Percentiles rank a stretch among this genome's conserved stretches.
Conservation (phyloP, 2,329 filamentous ascomycete species). For the Rutstroemia sp. region DNA sequence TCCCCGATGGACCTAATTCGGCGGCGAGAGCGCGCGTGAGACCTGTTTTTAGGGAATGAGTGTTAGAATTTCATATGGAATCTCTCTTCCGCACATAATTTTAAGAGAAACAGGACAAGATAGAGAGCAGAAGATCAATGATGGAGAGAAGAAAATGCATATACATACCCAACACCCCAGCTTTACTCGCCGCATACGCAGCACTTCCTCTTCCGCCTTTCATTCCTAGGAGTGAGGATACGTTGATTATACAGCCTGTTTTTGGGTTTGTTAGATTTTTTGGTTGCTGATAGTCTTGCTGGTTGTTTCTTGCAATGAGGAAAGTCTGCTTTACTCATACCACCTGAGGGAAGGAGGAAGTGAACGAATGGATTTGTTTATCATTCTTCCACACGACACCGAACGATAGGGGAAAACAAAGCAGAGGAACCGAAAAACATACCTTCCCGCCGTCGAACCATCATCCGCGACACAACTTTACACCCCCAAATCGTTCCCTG, state of each 20-base stretch:
- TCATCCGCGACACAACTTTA: conserved; percentile 40
- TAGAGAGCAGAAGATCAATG: background rate
- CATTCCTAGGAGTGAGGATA: conserved; percentile 67
- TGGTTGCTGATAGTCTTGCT: background rate
- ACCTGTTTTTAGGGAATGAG: conserved; percentile 44
- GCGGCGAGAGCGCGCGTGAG: conserved; percentile 60
- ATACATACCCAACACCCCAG: conserved; percentile 60
- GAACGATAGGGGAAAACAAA: background rate
- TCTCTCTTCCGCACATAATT: too few species aligned
- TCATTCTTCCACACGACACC: too few species aligned
- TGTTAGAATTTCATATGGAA: too few species aligned
- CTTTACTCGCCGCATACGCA: conserved; percentile 73
- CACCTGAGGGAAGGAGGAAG: too few species aligned
- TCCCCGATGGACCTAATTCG: conserved; percentile 51
- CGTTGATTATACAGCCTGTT: conserved; percentile 67
- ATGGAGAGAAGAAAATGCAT: background rate
- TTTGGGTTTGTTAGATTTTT: background rate
- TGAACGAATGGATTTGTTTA: background rate
- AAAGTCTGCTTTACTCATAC: too few species aligned
- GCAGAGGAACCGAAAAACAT: background rate
- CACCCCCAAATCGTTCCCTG: conserved; percentile 56
- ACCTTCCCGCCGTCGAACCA: conserved; percentile 36
- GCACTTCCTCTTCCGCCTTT: conserved; percentile 64
- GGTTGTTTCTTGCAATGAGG: too few species aligned
- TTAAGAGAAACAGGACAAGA: too few species aligned